Percentiles rank a stretch among this genome's conserved stretches.
phyloP scores from a whole-genome alignment of 208 protist species.

The Tritrichomonas musculus region DNA sequence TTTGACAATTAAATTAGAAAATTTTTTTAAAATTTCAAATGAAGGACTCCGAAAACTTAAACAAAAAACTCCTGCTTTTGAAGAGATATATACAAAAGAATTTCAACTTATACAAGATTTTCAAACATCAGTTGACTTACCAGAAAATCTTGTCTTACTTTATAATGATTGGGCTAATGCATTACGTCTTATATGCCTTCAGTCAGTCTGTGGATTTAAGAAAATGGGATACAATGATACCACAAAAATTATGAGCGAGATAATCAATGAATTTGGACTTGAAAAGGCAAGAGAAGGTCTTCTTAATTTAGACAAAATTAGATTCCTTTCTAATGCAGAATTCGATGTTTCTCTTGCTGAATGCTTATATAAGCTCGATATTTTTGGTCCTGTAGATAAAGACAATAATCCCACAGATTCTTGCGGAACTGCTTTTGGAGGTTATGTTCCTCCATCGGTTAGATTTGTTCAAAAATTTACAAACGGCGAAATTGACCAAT shows the following conservation, averaged over 20 bases:
- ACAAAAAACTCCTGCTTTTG: too few species aligned
- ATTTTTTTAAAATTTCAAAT: too few species aligned
- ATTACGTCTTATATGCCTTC: background rate
- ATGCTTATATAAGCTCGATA: too few species aligned
- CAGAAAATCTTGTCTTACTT: background rate
- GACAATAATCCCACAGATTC: too few species aligned
- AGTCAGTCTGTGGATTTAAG: background rate
- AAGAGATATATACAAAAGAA: too few species aligned
- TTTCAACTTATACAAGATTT: too few species aligned
- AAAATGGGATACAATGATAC: too few species aligned
- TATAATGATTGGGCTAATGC: background rate
- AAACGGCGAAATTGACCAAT: background rate
- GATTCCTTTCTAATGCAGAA: background rate
- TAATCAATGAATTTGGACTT: background rate
- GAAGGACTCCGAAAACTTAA: too few species aligned
- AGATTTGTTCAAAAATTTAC: background rate
- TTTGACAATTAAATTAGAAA: too few species aligned
- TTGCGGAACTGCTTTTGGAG: too few species aligned
- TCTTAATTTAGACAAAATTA: background rate
- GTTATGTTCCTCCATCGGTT: background rate
- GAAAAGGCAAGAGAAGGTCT: background rate
- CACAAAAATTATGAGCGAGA: background rate
- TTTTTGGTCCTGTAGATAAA: too few species aligned
- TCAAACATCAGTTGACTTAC: background rate
- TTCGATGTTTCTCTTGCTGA: too few species aligned